Base-by-base conservation (phyloP, 148 eudicot genomes). In the Rhododendron henanense region DNA sequence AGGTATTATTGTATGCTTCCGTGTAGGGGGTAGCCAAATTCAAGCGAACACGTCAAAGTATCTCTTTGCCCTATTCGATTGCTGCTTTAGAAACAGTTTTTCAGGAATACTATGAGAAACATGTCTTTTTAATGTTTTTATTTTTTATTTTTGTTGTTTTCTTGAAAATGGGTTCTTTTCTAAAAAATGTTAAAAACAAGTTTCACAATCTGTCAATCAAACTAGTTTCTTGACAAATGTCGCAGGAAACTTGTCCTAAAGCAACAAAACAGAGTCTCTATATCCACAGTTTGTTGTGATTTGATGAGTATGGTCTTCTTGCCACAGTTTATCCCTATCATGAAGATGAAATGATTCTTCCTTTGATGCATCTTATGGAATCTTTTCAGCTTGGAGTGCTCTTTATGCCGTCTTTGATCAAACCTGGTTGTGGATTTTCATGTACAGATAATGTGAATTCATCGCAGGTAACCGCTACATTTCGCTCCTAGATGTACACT, bases 351-450 rank as follows among this genome's bases (percentile, higher is more conserved):
- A 41, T 81, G 25, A 69, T 83, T 63, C 6, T 21, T 77, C 28
- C 35, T 83, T 51, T n/a, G 59, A 9, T 8, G 19, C 79, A 69
- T 69, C 84, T 69, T 83, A 5, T n/a, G 77, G 55, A 28, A 83
- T 71, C 47, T 51, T 75, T 85, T 75, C 93, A 97, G 98, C 94
- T 97, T 2, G 98, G 99, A 2, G 99, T 97, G 88, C 93, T 97
- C 67, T 93, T 93, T 89, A 87, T 97, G 87, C 96, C 98, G 48
- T 61, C 89, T 83, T 83, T 87, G 79, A 81, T 88, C 67, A 89
- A 87, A 65, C 87, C 87, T 41, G 86, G 88, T 28, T 55, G 84
- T 89, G 92, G 78, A 83, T 95, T 97, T 91, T 97, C 98, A 85
- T 97, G 99, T 87, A 95, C 96, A 31, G 93, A 92, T 63, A 86